Percentiles rank a stretch among this genome's conserved stretches.
These are phyloP conservation scores for Cephaloascus fragrans DNA, from an alignment of 805 yeast species.

Conservation along the genomic window DNA sequence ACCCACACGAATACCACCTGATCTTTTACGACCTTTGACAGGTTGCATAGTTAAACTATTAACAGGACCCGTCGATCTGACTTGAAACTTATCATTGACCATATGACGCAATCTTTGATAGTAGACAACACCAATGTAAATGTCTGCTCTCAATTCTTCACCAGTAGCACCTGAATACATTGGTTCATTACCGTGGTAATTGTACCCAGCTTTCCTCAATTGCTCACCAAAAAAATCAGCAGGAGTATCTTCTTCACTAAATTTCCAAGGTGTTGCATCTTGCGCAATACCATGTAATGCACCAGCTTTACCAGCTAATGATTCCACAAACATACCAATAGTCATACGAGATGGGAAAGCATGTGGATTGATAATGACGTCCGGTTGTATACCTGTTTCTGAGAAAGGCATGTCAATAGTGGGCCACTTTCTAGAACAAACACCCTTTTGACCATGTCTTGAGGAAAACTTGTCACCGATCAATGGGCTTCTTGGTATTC, in stretches of 20 bases:
- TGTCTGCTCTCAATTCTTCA: conserved; percentile 92
- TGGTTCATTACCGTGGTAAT: conserved; percentile 97
- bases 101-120: conserved; percentile 97
- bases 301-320: conserved; percentile 98
- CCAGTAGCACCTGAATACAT: conserved; percentile 99
- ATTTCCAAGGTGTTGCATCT: conserved; percentile 95
- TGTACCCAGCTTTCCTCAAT: conserved; percentile 77
- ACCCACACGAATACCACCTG: conserved; percentile 99
- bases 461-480: conserved; percentile 98
- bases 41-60: conserved; percentile 98
- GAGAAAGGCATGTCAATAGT: conserved; percentile 93
- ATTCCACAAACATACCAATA: conserved; percentile 98
- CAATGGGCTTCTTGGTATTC: conserved; percentile 84
- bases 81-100: conserved; percentile 99
- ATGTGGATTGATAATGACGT: conserved; percentile 95
- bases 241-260: conserved; percentile 86
- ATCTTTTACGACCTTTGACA: conserved; percentile 96
- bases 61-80: conserved; percentile 97
- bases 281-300: conserved; percentile 96
- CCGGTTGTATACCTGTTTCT: conserved; percentile 95
- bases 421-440: conserved; percentile 97
- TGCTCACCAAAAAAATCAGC: conserved; percentile 98
- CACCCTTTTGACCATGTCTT: conserved; percentile 98
- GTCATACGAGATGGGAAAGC: conserved; percentile 99
- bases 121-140: conserved; percentile 93